Evolutionary conservation across 441 rosid species (phyloP), one percentile per base, ranked within the genome.

Genomic region (Dalechampia spathulata): DNA sequence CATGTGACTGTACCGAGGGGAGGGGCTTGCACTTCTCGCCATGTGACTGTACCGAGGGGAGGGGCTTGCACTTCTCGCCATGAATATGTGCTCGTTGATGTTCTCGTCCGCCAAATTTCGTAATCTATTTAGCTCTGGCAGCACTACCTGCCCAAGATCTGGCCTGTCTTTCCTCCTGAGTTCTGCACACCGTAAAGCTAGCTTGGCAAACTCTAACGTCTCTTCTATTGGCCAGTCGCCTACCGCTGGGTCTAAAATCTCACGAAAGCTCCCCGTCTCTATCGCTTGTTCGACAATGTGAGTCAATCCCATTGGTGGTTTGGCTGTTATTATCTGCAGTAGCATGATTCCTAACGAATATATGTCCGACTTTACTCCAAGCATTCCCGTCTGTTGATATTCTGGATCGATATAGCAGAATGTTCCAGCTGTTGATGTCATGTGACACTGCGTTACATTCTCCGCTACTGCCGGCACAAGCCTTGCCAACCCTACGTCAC

Each of bases 371-470:
- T 78, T 72, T 20, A 75, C 80, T 0, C 83, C 83, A 3, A 78
- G 67, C 74, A 72, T 70, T 30, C 83, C 75, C 1, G 75, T 71
- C 49, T 71, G 68, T 39, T 71, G 75, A 58, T 71, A 71, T 52
- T 71, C 75, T 41, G 83, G 83, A 41, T 78, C 83, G 1, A 78
- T 78, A 21, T 78, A 78, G 63, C 80, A 72, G 68, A 75, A 78
- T 30, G 83, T 78, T 38, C 83, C 83, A 2, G 83, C 83, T 0
- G 83, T 58, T 4, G 83, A 69, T 37, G 80, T 75, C 74, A 75
- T 63, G 58, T 66, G 74, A 46, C 55, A 78, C 58, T 78, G 83
- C 1, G 83, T 75, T 32, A 50, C 71, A 20, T 55, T 72, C 52
- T 78, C 80, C 2, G 78, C 78, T 17, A 70, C 52, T 11, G 72